Evolutionary conservation across 441 rosid genomes (phyloP).

Genomic region (Hura crepitans): DNA sequence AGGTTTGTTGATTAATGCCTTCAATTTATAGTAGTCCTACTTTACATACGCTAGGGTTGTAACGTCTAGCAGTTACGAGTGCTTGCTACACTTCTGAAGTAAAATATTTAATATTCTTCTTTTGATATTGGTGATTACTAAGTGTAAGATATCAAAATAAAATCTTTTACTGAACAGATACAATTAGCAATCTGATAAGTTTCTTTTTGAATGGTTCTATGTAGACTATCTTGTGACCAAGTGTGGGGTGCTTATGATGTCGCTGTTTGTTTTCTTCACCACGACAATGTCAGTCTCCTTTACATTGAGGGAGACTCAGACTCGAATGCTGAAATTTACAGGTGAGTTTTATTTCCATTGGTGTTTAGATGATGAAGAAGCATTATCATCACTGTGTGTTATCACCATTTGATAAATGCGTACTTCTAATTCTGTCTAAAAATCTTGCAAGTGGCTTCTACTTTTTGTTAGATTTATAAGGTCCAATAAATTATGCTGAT

Average conservation of each 20-base stretch:
- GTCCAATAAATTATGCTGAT: too few species aligned
- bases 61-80: constrained; percentile 3
- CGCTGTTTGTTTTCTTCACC: constrained; percentile 91
- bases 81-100: not conserved
- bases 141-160: not conserved
- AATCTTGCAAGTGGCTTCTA: constrained; percentile 1
- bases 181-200: not conserved
- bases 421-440: constrained; percentile 10
- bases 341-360: constrained; percentile 42
- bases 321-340: constrained; percentile 95
- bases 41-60: constrained; percentile 4
- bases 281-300: constrained; percentile 99
- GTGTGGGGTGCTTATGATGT: constrained; percentile 99
- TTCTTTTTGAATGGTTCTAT: constrained; percentile 23
- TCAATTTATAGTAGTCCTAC: constrained; percentile 5
- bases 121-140: not conserved
- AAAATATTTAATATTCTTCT: not conserved
- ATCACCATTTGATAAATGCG: constrained; percentile 4
- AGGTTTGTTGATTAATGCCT: constrained; percentile 45
- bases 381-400: too few species aligned
- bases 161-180: constrained; percentile 6
- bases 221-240: constrained; percentile 97
- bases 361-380: not conserved
- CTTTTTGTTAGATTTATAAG: constrained; percentile 14
- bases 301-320: constrained; percentile 95